Evolutionary conservation across 306 rosid species (phyloP), one percentile per base, ranked within the genome.

Genomic region (Gastrolobium villosum): DNA sequence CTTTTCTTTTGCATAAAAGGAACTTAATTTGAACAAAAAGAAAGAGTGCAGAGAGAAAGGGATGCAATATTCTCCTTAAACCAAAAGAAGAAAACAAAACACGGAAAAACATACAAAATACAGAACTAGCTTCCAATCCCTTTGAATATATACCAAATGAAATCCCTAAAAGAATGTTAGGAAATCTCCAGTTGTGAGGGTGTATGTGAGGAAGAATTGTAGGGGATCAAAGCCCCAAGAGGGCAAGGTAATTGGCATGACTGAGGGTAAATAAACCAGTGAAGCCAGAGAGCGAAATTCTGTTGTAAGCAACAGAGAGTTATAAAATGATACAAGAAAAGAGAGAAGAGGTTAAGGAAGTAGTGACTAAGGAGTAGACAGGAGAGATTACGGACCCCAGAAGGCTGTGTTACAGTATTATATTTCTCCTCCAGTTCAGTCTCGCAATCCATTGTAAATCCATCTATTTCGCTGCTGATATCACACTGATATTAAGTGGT

Each of bases 41-140:
- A 77, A 46, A 49, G 28, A 63, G 20, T n/a, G 30, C n/a, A 75
- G 69, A 81, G 55, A 52, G 36, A 76, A 6, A 36, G 40, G 54
- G 48, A 54, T 13, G 40, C 10, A 35, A 46, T 40, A 70, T 10
- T 77, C 63, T 70, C 49, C 70, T 53, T 6, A 63, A 76, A 75
- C 67, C 7, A 76, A 70, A 70, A 52, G 37, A 76, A 61, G 36
- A 15, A 15, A 10, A 76, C 5, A 61, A 59, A 41, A 69, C 44
- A 52, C 3, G 31, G 8, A 52, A 26, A 61, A 65, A 45, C 62
- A 82, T 49, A 20, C 43, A 44, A 52, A 41, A 63, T 20, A 69
- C 48, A 34, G 59, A 72, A 52, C 65, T 36, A 76, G 54, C 70
- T 50, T 54, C 7, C 26, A 76, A 31, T 35, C 65, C 74, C 28